phyloP scores from a whole-genome alignment of 441 rosid species.

The Macaranga tanarius region DNA sequence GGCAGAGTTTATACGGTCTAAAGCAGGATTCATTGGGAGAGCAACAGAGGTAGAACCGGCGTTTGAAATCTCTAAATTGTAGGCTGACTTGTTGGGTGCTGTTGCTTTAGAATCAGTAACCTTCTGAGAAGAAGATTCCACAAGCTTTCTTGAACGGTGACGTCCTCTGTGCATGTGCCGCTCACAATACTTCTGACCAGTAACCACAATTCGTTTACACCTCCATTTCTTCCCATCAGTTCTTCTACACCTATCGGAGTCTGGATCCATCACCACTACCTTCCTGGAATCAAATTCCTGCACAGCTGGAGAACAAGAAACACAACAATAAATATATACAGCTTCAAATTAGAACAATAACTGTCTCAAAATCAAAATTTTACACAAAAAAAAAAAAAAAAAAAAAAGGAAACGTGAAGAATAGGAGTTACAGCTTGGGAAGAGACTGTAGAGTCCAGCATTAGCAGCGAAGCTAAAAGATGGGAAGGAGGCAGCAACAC shows the following conservation, averaged over 20 bases:
- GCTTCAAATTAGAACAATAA: too few relatives aligned
- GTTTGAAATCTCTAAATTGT: conserved; percentile 28
- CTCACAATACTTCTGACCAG: conserved; percentile 63
- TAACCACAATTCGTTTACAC: conserved; percentile 51
- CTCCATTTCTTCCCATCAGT: conserved; percentile 92
- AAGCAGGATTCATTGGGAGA: conserved; percentile 13
- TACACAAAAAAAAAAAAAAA: too few relatives aligned
- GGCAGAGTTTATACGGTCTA: conserved; percentile 2
- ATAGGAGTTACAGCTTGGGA: conserved; percentile 38
- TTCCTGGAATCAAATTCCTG: conserved; percentile 30
- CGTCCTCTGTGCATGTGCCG: conserved; percentile 76
- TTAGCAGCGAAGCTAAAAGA: conserved; percentile 27
- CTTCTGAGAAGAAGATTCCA: conserved; percentile 50
- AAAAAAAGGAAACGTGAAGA: background rate
- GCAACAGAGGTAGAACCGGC: conserved; percentile 16
- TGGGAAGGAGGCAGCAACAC: conserved; percentile 31
- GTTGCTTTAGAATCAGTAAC: conserved; percentile 22
- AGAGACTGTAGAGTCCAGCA: background rate
- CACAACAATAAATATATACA: background rate
- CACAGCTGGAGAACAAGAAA: conserved; percentile 28
- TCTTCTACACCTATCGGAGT: conserved; percentile 70
- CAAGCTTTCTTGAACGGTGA: conserved; percentile 84
- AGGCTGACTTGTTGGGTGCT: conserved; percentile 19
- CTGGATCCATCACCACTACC: conserved; percentile 50
- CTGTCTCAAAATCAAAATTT: too few relatives aligned